phyloP scores from a whole-genome alignment of 2,329 filamentous ascomycete species.

The Cordyceps cicadae region DNA sequence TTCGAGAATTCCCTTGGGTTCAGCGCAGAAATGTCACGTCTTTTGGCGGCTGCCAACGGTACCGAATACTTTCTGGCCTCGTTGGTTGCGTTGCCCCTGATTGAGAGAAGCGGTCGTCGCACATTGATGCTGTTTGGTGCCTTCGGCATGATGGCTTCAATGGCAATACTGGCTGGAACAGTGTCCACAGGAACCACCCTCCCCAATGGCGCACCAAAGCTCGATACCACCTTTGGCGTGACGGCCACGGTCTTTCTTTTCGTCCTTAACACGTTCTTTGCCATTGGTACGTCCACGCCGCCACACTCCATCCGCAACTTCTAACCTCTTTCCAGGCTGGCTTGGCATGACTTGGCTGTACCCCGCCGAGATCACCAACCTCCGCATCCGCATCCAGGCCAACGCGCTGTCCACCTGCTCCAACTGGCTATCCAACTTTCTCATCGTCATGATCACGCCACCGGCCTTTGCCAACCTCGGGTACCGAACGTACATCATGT shows the following conservation, averaged over 20 bases:
- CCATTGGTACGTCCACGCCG: constrained; percentile 19
- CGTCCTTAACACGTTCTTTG: constrained; percentile 55
- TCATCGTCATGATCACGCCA: constrained; percentile 60
- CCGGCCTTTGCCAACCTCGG: constrained; percentile 46
- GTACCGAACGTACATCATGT: constrained; percentile 45
- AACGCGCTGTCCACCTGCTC: constrained; percentile 56
- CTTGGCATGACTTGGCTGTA: constrained; percentile 55
- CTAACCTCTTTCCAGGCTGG: constrained; percentile 37
- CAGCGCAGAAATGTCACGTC: constrained; percentile 38
- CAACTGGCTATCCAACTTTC: constrained; percentile 55
- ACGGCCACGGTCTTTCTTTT: constrained; percentile 45
- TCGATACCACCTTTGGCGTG: constrained; percentile 21
- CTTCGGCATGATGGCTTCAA: constrained; percentile 54
- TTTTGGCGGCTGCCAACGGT: constrained; percentile 46
- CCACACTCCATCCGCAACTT: too few relatives aligned
- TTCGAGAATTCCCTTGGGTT: constrained; percentile 37
- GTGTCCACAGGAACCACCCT: constrained; percentile 23
- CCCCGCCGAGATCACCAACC: constrained; percentile 51
- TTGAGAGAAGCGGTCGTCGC: constrained; percentile 48
- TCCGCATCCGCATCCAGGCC: constrained; percentile 52
- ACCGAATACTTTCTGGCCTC: constrained; percentile 34
- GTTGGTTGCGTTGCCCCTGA: constrained; percentile 30
- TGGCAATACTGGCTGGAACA: constrained; percentile 44
- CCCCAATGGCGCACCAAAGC: constrained; percentile 20
- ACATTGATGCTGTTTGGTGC: constrained; percentile 57